phyloP scores from a whole-genome alignment of 2,329 filamentous ascomycete genomes.

The Rutstroemia sp. region DNA sequence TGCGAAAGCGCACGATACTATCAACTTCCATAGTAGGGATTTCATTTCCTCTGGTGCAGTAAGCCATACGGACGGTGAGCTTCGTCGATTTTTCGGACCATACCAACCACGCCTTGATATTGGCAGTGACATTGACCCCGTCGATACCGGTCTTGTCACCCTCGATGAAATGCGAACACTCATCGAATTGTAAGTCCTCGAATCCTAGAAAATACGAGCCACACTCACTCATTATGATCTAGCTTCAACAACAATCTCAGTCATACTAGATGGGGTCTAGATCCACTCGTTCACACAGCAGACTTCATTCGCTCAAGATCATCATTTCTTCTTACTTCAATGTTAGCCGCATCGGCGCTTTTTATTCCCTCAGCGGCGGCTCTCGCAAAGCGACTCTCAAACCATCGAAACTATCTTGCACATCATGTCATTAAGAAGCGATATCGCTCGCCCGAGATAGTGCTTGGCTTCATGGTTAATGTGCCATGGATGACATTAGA shows the following conservation, averaged over 20 bases:
- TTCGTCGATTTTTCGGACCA: slow-evolving; percentile 60
- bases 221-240: background rate
- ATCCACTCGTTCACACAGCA: slow-evolving; percentile 57
- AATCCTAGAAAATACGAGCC: background rate
- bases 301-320: slow-evolving; percentile 60
- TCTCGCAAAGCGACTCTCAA: slow-evolving; percentile 56
- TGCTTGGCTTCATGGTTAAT: slow-evolving; percentile 68
- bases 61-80: slow-evolving; percentile 32
- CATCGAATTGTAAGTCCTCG: slow-evolving; percentile 50
- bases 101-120: slow-evolving; percentile 56
- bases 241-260: slow-evolving; percentile 65
- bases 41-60: background rate
- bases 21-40: background rate
- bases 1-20: background rate
- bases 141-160: slow-evolving; percentile 63
- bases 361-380: slow-evolving; percentile 58
- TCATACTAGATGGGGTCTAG: slow-evolving; percentile 68
- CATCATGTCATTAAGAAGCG: slow-evolving; percentile 53
- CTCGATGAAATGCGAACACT: slow-evolving; percentile 56
- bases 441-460: slow-evolving; percentile 64
- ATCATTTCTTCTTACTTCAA: slow-evolving; percentile 64
- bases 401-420: slow-evolving; percentile 56
- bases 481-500: slow-evolving; percentile 69
- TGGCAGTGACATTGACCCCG: slow-evolving; percentile 58
- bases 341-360: slow-evolving; percentile 59